Percentiles rank a stretch among this genome's conserved stretches.
These are phyloP conservation scores for Tardiomyces blankii DNA, from an alignment of 1,139 yeast genomes.

Conservation along the genomic window DNA sequence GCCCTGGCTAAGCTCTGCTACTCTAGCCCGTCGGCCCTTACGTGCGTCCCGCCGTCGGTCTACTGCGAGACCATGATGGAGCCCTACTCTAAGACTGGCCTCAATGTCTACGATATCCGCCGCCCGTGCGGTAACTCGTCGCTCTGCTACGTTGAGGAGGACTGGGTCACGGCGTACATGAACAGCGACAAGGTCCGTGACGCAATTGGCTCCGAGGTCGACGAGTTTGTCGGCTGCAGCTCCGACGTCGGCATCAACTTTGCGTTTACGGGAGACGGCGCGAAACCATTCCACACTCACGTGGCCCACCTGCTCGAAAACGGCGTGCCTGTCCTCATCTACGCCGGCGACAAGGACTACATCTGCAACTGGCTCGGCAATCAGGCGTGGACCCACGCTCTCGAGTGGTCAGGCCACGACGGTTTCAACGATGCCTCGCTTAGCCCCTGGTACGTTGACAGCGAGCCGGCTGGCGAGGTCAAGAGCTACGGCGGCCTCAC, in stretches of 20 bases:
- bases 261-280: slow-evolving; percentile 46
- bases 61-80: slow-evolving; percentile 58
- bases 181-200: slow-evolving; percentile 48
- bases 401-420: slow-evolving; percentile 45
- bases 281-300: slow-evolving; percentile 53
- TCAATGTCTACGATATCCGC: slow-evolving; percentile 63
- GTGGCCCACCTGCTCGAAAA: slow-evolving; percentile 48
- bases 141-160: slow-evolving; percentile 49
- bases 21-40: slow-evolving; percentile 37
- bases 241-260: slow-evolving; percentile 46
- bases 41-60: slow-evolving; percentile 53
- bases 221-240: slow-evolving; percentile 57
- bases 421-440: slow-evolving; percentile 22
- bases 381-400: slow-evolving; percentile 60
- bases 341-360: slow-evolving; percentile 84
- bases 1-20: slow-evolving; percentile 45
- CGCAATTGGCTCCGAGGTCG: slow-evolving; percentile 55
- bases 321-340: slow-evolving; percentile 64
- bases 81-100: slow-evolving; percentile 48
- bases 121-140: slow-evolving; percentile 41
- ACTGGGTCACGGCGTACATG: slow-evolving; percentile 45
- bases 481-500: slow-evolving; percentile 41
- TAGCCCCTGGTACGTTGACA: slow-evolving; percentile 30
- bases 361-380: slow-evolving; percentile 90
- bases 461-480: slow-evolving; percentile 29